Evolutionary conservation across 2,329 filamentous ascomycete genomes (phyloP).

Genomic region (Penicillium concentricum): DNA sequence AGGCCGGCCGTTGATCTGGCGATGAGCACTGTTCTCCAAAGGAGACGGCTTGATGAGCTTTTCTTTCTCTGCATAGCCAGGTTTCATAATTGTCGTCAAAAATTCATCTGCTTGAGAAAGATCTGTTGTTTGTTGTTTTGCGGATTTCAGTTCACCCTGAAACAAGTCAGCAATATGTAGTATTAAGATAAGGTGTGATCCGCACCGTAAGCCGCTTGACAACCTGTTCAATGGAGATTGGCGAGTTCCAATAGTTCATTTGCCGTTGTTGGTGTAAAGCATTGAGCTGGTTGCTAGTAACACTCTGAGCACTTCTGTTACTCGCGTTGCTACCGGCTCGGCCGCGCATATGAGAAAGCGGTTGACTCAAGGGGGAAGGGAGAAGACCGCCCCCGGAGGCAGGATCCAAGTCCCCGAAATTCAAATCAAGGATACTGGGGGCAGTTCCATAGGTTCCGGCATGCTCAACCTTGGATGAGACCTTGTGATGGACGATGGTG

Average conservation of each 20-base stretch:
- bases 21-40: conserved; percentile 44
- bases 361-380: conserved; percentile 65
- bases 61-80: conserved; percentile 60
- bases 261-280: conserved; percentile 69
- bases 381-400: conserved; percentile 69
- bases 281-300: conserved; percentile 54
- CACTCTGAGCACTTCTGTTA: conserved; percentile 58
- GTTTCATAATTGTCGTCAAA: conserved; percentile 71
- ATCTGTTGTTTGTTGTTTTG: conserved; percentile 83
- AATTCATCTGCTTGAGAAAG: conserved; percentile 79
- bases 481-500: conserved; percentile 97
- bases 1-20: conserved; percentile 47
- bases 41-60: conserved; percentile 47
- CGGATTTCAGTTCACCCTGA: conserved; percentile 85
- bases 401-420: conserved; percentile 87
- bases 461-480: conserved; percentile 94
- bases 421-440: conserved; percentile 80
- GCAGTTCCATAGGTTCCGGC: conserved; percentile 73
- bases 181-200: neutral
- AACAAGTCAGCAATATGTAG: conserved; percentile 26
- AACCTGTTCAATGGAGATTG: conserved; percentile 90
- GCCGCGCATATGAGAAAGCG: conserved; percentile 65
- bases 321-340: conserved; percentile 67
- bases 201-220: conserved; percentile 79
- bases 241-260: conserved; percentile 80